Evolutionary conservation across 768 basidiomycete genomes (phyloP), one percentile per base, ranked within the genome.

Genomic region (Jaapia argillacea): DNA sequence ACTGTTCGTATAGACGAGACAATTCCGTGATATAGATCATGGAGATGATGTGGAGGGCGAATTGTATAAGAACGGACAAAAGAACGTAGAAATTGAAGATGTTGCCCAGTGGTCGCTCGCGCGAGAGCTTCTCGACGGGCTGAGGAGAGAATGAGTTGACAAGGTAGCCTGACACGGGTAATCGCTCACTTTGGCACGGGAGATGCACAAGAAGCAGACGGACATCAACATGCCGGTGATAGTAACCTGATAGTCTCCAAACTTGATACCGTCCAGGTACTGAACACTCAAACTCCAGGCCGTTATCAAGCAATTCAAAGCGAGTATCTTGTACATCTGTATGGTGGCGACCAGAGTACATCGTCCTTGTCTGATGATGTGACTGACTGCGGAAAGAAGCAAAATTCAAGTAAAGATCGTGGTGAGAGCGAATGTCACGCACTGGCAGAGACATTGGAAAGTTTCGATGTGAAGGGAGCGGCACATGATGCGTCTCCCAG

Each of bases 321-420:
- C 96, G 27, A 99, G 70, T 52, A 99, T 99, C 70, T 97, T 96
- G 79, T 97, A 99, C 96, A 99, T 99, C 66, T 99, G 96, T 43
- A 94, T 85, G 3, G 96, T 99, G 2, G 96, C 96, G 36, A 98
- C 96, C 14, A 99, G 79, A 1, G 96, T 99, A 68, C 96, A 98
- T 23, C 96, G 88, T 20, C 96, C 96, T 64, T 98, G 96, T 16
- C 96, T 81, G 52, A 99, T 96, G 59, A 99, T 97, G 58, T 94
- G 92, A 16, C 88, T 85, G 54, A 99, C 91, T 93, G 48, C 5
- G n/a, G 12, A n/a, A 22, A 1, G 13, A 14, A 16, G 49, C 18
- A 40, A 38, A 3, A 42, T n/a, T 7, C 3, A 36, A 35, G 14
- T 4, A 16, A 7, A 46, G 2, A 24, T n/a, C 7, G 10, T 24